Base-by-base conservation (phyloP, 768 basidiomycete genomes). In the Leccinum broughii region DNA sequence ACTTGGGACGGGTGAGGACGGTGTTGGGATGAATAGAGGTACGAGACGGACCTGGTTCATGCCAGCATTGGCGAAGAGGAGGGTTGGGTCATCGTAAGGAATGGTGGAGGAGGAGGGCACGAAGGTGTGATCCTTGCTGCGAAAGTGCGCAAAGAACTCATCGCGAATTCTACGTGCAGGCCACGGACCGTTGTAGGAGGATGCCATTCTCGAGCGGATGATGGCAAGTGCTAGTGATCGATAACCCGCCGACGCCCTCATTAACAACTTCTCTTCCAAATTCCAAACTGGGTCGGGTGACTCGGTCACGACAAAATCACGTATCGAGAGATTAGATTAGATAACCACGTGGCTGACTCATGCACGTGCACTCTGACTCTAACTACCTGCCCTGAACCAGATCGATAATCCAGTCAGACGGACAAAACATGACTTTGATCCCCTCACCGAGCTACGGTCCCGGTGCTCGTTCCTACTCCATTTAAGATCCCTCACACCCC, bases 41-140 rank as follows among this genome's bases (percentile, higher is more conserved):
- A 52, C n/a, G 50, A 37, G 52, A 61, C 77, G 37, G 66, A 85
- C 91, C 83, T 94, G 93, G 72, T 95, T 95, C 93, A 95, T 96
- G 61, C 97, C 97, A 64, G 96, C 96, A 81, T 99, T 99, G 60
- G 95, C 94, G 68, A 99, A 99, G 57, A 98, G 86, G 39, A 99
- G 82, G 15, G 97, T 98, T 3, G 96, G 96, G 77, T 98, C 97
- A 60, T 98, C 97, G 73, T 92, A 98, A 2, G 97, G 97, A 64
- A 99, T 90, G 41, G 95, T 96, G 2, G 92, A 83, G 3, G 93
- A 95, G 32, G 92, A 95, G 7, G 90, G 89, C 56, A 95, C 91
- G 72, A 92, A 96, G 24, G 89, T 88, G 74, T 99, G 97, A 63
- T 84, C 81, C 66, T 85, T 86, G 50, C 80, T 78, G 58, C 81